Evolutionary conservation across 2,329 filamentous ascomycete genomes (phyloP), one percentile per base, ranked within the genome.

Genomic region (Ophiostoma angusticollis): DNA sequence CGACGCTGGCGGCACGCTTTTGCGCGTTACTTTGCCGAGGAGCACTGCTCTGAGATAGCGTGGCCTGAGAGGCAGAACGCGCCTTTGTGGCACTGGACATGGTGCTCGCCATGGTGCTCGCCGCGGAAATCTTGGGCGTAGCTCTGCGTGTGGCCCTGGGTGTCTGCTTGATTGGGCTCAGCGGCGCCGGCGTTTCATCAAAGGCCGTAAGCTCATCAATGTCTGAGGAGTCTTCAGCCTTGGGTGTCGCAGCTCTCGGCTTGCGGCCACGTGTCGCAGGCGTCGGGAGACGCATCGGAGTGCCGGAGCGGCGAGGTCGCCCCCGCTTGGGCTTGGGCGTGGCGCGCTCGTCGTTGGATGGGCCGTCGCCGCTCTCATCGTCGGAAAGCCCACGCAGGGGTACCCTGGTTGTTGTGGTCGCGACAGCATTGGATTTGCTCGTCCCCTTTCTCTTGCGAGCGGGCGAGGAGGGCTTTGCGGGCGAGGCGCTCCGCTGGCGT

Each of bases 291-390:
- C 68, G 64, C 45, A 64, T 58, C 3, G 71, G 71, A 4, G 70
- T 75, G 5, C 64, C 68, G 41, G 70, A 68, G 21, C 62, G 62
- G 39, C 62, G 65, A 32, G 67, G 64, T 23, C 65, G 42, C 5
- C 46, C 42, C 19, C 45, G 46, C 6, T 37, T 35, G 14, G 35
- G 45, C 32, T 45, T 48, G 7, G 46, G 42, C 1, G 44, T 45
- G 19, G 65, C 12, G 62, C 30, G 51, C 46, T 49, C 49, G 16
- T 46, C 45, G 40, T 39, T 36, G n/a, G 50, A 48, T 38, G 53
- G 53, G 30, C 55, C 58, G 14, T 47, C 52, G 30, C 55, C 58
- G 14, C 47, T 52, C 41, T 63, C 61, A 32, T 63, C 61, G 42
- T 67, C 63, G 39, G 62, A 67, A 40, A 61, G 40, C 14, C 58